phyloP scores from a whole-genome alignment of 129 eudicot genomes.

The Lactuca saligna region DNA sequence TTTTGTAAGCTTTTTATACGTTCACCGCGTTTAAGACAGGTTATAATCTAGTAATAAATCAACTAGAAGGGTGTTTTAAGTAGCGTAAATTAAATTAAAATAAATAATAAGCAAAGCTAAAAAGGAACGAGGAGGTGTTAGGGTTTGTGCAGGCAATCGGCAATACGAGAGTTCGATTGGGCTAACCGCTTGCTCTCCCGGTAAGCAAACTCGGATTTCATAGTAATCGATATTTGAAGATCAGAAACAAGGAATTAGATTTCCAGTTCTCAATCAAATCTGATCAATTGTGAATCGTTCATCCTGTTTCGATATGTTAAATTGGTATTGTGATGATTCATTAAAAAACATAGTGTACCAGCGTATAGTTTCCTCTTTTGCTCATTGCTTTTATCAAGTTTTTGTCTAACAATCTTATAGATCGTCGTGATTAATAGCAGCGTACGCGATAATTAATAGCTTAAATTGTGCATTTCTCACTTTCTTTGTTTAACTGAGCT shows the following conservation, averaged over 20 bases:
- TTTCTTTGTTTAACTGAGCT: not conserved
- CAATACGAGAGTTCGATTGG: conserved; percentile 6
- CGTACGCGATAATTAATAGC: not conserved
- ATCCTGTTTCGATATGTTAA: conserved; percentile 2
- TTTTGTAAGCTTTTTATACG: no score
- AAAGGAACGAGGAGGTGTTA: not conserved
- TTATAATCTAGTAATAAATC: no score
- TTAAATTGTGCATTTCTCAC: not conserved
- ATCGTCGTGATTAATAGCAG: not conserved
- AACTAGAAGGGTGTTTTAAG: no score
- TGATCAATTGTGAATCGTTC: not conserved
- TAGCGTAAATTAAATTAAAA: no score
- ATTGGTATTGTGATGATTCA: not conserved
- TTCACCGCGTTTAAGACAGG: no score
- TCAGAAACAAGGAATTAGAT: not conserved
- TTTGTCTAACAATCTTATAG: not conserved
- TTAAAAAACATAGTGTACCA: not conserved
- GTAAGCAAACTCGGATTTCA: not conserved
- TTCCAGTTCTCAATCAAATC: not conserved
- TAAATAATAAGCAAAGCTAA: not conserved
- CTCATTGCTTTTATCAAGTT: not conserved
- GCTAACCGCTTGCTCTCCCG: not conserved
- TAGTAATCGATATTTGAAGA: not conserved
- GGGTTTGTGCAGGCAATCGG: conserved; percentile 4
- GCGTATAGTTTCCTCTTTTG: not conserved